Conservation (phyloP, 495 filamentous ascomycete species). For the Aspergillus panamensis region DNA sequence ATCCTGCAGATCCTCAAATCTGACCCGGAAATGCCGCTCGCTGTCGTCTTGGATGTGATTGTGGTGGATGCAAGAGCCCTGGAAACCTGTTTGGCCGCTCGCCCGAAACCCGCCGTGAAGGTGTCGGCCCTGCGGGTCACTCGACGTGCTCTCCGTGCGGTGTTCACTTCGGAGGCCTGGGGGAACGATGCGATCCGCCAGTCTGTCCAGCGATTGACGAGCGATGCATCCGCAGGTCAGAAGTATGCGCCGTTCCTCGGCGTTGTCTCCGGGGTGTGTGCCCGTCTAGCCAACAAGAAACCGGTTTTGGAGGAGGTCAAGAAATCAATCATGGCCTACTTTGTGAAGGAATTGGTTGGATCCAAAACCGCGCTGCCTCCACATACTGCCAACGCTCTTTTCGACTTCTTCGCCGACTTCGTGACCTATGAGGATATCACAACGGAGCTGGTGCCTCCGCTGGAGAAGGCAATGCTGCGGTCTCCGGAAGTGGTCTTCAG, state of each 20-base stretch:
- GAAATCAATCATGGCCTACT: constrained; percentile 71
- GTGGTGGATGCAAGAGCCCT: constrained; percentile 62
- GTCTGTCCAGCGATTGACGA: constrained; percentile 61
- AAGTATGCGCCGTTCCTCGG: constrained; percentile 77
- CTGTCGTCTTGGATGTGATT: constrained; percentile 60
- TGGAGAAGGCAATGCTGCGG: constrained; percentile 85
- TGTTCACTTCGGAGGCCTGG: constrained; percentile 57
- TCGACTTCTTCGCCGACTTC: constrained; percentile 80
- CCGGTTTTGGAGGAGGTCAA: constrained; percentile 60
- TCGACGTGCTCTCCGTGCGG: constrained; percentile 66
- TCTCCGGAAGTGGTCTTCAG: constrained; percentile 85
- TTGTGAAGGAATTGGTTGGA: constrained; percentile 76
- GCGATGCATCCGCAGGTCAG: constrained; percentile 55
- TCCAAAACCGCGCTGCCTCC: constrained; percentile 66
- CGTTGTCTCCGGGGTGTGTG: constrained; percentile 79
- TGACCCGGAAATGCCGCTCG: constrained; percentile 55
- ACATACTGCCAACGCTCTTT: constrained; percentile 68
- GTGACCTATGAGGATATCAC: constrained; percentile 70
- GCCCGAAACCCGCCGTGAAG: constrained; percentile 54
- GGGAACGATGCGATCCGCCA: constrained; percentile 58
- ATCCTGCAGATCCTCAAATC: constrained; percentile 60
- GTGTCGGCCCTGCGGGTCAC: constrained; percentile 68
- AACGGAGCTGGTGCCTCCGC: constrained; percentile 69
- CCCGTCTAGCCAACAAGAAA: constrained; percentile 58
- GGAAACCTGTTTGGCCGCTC: constrained; percentile 68